Base-by-base conservation (phyloP, 495 filamentous ascomycete species). In the Xylaria palmicola region DNA sequence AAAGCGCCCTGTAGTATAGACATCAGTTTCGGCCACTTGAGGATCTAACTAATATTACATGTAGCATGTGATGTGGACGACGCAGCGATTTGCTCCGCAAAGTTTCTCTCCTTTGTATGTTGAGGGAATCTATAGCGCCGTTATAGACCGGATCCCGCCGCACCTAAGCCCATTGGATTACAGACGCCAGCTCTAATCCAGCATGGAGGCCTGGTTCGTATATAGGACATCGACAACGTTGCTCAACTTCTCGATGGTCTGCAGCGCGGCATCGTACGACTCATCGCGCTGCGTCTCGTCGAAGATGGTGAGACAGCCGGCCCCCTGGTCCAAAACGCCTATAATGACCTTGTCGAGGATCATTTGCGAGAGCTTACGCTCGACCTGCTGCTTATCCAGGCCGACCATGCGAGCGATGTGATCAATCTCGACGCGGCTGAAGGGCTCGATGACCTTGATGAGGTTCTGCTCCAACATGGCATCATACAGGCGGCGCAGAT, bases 391-490 rank as follows among this genome's bases (percentile, higher is more conserved):
- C 44, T 90, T 96, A 68, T 97, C 94, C 64, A 98, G 80, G 19
- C 95, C 93, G 37, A 98, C 94, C 75, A 98, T 93, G 82, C 93
- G 92, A 60, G 94, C 93, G 63, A 98, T 89, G 73, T 98, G 95
- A 64, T 87, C 90, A 72, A 98, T 93, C 79, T 98, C 94, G 44
- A 98, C 94, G 54, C 92, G 85, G 70, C 89, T 93, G 77, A 98
- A 98, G 22, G 94, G 94, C 79, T 98, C 94, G 72, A 98, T 98
- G 55, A 98, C 95, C 80, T 98, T 97, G 82, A 98, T 90, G 41
- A 98, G 82, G 74, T 98, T 98, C 82, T 98, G 94, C 81, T 98
- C 93, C 65, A 98, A 77, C 90, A 98, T 97, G 71, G 92, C 91
- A 75, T 98, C 94, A 79, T 98, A 98, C 50, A 98, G 82, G 27